phyloP scores from a whole-genome alignment of 129 eudicot genomes.

The Flaveria linearis region DNA sequence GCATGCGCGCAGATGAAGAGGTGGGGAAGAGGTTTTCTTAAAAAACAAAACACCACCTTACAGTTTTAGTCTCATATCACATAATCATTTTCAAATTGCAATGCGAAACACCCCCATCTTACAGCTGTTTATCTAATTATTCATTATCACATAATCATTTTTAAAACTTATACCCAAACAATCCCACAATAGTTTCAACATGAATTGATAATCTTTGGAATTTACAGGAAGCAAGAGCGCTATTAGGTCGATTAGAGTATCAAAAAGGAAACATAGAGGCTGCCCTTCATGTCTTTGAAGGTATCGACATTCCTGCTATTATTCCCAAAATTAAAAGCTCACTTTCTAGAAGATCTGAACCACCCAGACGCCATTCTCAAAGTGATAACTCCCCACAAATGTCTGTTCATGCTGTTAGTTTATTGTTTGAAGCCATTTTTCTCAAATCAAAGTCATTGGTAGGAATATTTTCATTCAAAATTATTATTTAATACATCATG shows the following conservation, averaged over 20 bases:
- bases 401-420: slow-evolving; percentile 86
- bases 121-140: too few relatives aligned
- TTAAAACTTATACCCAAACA: slow-evolving; percentile 6
- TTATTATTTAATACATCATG: too few relatives aligned
- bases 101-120: too few relatives aligned
- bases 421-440: slow-evolving; percentile 82
- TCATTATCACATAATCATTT: too few relatives aligned
- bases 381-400: slow-evolving; percentile 63
- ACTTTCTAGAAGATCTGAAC: slow-evolving; percentile 58
- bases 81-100: too few relatives aligned
- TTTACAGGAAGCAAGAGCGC: slow-evolving; percentile 82
- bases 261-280: slow-evolving; percentile 91
- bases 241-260: slow-evolving; percentile 87
- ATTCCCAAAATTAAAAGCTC: slow-evolving; percentile 61
- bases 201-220: slow-evolving; percentile 30
- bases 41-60: too few relatives aligned
- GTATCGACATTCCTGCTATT: slow-evolving; percentile 79
- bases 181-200: slow-evolving; percentile 2
- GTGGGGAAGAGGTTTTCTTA: too few relatives aligned
- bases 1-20: too few relatives aligned
- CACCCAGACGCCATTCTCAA: slow-evolving; percentile 67
- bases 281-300: slow-evolving; percentile 90
- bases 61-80: too few relatives aligned
- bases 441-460: slow-evolving; percentile 74
- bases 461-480: too few relatives aligned